These are phyloP conservation scores for Cryptosporidium bovis DNA, from an alignment of 169 alveolate genomes.

Conservation along the genomic window DNA sequence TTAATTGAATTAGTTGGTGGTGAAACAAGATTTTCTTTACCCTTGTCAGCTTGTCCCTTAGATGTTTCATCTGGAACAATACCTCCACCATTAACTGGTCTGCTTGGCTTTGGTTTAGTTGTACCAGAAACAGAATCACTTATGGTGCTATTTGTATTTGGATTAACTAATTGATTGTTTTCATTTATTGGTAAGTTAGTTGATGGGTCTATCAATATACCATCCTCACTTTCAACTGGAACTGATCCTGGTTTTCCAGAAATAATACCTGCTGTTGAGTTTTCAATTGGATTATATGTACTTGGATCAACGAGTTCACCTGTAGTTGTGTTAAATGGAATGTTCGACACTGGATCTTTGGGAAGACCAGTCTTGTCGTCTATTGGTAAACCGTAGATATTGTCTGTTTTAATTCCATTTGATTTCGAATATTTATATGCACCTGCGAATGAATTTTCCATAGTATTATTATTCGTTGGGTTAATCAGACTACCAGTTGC, in stretches of 20 bases:
- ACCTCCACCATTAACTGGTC: slow-evolving; percentile 67
- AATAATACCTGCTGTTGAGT: slow-evolving; percentile 71
- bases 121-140: slow-evolving; percentile 60
- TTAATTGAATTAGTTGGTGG: slow-evolving; percentile 56
- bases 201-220: slow-evolving; percentile 48
- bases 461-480: slow-evolving; percentile 37
- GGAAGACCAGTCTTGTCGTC: slow-evolving; percentile 55
- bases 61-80: slow-evolving; percentile 42
- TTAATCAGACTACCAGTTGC: slow-evolving; percentile 27
- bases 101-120: slow-evolving; percentile 55
- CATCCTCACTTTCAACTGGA: slow-evolving; percentile 27
- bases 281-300: slow-evolving; percentile 33
- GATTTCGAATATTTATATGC: slow-evolving; percentile 27
- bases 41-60: slow-evolving; percentile 63
- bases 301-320: slow-evolving; percentile 70
- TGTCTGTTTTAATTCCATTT: slow-evolving; percentile 68
- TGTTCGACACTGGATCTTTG: slow-evolving; percentile 62
- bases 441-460: slow-evolving; percentile 53
- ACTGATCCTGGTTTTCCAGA: slow-evolving; percentile 53
- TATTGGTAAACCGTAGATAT: slow-evolving; percentile 41
- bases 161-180: slow-evolving; percentile 56
- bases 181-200: slow-evolving; percentile 49
- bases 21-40: slow-evolving; percentile 22
- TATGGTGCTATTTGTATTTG: slow-evolving; percentile 42
- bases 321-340: slow-evolving; percentile 55